Evolutionary conservation across 169 alveolate species (phyloP), one percentile per base, ranked within the genome.

Genomic region (Theileria annulata): DNA sequence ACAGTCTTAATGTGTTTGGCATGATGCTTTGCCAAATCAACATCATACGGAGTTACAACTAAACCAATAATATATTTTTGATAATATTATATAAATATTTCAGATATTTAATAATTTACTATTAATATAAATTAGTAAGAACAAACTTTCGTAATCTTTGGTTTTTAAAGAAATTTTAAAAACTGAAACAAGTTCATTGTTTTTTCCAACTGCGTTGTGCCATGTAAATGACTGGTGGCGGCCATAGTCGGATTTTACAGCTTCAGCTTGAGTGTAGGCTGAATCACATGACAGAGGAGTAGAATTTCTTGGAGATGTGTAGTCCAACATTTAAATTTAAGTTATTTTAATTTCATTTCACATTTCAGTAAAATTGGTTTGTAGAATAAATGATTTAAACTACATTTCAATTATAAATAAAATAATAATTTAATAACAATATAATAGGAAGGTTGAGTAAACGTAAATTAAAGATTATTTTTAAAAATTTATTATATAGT

Each of bases 1-100:
- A 89, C 51, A 30, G 82, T 71, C 73, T 86, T 85, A 17, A 87
- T 81, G 70, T 78, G 59, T 6, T 48, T n/a, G 4, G 76, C 66
- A 67, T 89, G 94, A 27, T 80, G 78, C 30, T 67, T 86, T 13
- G 84, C 88, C 60, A 81, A 74, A 3, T 82, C 87, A 37, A 49
- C 59, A 47, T 60, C 72, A 12, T 73, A 58, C 5, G 51, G 71
- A 64, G 85, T 75, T 28, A 71, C 73, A 23, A 30, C 68, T 51
- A 17, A 33, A n/a, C 21, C 47, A 35, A 8, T 42, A 42, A 42
- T 42, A 42, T 42, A 42, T 42, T 35, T 4, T 8, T 42, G 13
- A 2, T 8, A 42, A 42, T 42, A 42, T 2, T 42, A 42, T 42
- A 42, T 35, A 35, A 35, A 35, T 35, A 35, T 8, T 35, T 35